Percentiles rank a stretch among this genome's conserved stretches.
These are phyloP conservation scores for Collybia sordida DNA, from an alignment of 768 basidiomycete genomes.

Conservation along the genomic window DNA sequence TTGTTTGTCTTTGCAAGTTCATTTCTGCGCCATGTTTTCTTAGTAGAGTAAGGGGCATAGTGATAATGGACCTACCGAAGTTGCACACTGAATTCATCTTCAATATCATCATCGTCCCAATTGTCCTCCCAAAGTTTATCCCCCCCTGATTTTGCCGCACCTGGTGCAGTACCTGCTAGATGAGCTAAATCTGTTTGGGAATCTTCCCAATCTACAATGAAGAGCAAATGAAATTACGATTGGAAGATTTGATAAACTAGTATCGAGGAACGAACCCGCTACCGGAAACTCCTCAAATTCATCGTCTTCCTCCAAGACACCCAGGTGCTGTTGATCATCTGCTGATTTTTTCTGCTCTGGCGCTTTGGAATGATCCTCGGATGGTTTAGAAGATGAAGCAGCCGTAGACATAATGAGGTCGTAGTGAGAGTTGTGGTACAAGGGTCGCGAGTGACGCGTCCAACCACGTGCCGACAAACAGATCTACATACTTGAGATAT, in stretches of 20 bases:
- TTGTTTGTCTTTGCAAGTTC: conserved; percentile 63
- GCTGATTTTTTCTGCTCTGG: conserved; percentile 45
- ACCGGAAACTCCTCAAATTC: conserved; percentile 94
- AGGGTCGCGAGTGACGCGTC: conserved; percentile 20
- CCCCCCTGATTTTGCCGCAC: conserved; percentile 75
- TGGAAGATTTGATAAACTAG: background rate
- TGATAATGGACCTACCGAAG: conserved; percentile 66
- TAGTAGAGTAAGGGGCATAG: background rate
- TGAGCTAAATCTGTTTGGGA: conserved; percentile 81
- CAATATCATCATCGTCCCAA: conserved; percentile 99
- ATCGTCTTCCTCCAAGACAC: conserved; percentile 95
- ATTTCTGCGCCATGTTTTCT: conserved; percentile 37
- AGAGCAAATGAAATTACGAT: background rate
- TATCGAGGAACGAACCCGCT: conserved; percentile 58
- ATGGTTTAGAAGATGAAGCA: conserved; percentile 47
- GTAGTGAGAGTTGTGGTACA: background rate
- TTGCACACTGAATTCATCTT: conserved; percentile 95
- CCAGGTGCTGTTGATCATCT: conserved; percentile 60
- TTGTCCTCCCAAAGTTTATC: conserved; percentile 99
- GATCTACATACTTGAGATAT: too few relatives aligned
- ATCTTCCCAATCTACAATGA: conserved; percentile 79
- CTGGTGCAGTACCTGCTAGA: conserved; percentile 69
- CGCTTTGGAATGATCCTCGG: conserved; percentile 33
- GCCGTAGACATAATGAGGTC: conserved; percentile 38
- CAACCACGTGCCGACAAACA: background rate